These are phyloP conservation scores for Brettanomyces bruxellensis DNA, from an alignment of 805 yeast species.

Conservation along the genomic window DNA sequence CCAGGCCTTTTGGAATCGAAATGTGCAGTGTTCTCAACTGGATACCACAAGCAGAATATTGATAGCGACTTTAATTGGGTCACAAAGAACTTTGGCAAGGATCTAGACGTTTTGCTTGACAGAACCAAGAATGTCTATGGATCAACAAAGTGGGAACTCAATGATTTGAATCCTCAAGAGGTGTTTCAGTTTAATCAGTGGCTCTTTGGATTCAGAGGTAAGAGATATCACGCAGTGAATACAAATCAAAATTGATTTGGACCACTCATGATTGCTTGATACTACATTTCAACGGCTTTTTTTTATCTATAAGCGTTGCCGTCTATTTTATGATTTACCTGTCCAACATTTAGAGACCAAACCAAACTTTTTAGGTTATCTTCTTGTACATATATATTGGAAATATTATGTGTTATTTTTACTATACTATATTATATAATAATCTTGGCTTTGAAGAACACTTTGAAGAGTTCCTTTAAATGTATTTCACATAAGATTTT, in stretches of 20 bases:
- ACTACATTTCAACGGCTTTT: too few relatives aligned
- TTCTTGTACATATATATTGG: not conserved
- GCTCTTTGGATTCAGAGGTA: constrained; percentile 89
- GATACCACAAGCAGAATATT: constrained; percentile 72
- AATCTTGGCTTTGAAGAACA: too few relatives aligned
- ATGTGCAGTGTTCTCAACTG: constrained; percentile 86
- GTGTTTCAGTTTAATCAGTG: constrained; percentile 87
- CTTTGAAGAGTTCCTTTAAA: too few relatives aligned
- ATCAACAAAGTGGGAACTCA: constrained; percentile 90
- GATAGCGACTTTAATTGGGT: constrained; percentile 67
- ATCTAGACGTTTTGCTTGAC: constrained; percentile 74
- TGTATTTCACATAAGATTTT: too few relatives aligned
- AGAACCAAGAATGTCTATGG: constrained; percentile 66
- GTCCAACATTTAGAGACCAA: too few relatives aligned
- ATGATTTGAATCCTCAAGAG: constrained; percentile 87
- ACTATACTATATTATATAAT: not conserved
- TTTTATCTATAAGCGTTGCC: too few relatives aligned
- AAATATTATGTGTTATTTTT: not conserved
- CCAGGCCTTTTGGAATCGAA: constrained; percentile 87
- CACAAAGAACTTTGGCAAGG: constrained; percentile 53
- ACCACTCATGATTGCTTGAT: too few relatives aligned
- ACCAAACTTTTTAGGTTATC: too few relatives aligned
- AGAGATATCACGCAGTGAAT: constrained; percentile 80
- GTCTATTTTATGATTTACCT: too few relatives aligned
- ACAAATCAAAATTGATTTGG: not conserved